Conservation (phyloP, 2,329 filamentous ascomycete species). For the Aspergillus vadensis region DNA sequence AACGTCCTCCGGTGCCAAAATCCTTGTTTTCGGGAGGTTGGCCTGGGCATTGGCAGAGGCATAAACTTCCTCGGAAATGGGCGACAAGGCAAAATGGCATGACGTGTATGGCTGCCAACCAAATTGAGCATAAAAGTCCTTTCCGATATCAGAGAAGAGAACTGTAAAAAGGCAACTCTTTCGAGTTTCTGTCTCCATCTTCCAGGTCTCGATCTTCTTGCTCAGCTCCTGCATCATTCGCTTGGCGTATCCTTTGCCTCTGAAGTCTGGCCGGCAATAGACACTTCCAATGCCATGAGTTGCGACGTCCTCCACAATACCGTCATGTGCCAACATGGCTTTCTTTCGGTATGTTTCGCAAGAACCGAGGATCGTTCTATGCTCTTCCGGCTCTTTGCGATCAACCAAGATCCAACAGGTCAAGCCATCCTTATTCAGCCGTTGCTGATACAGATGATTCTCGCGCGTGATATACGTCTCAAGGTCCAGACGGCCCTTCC, state of each 20-base stretch:
- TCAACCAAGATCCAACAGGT: conserved; percentile 64
- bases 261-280: conserved; percentile 68
- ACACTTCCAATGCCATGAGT: conserved; percentile 79
- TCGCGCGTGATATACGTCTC: conserved; percentile 62
- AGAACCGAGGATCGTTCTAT: conserved; percentile 55
- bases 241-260: conserved; percentile 74
- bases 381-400: conserved; percentile 37
- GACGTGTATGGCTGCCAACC: conserved; percentile 79
- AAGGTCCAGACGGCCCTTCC: conserved; percentile 58
- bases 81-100: conserved; percentile 67
- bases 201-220: conserved; percentile 54
- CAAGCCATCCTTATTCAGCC: conserved; percentile 57
- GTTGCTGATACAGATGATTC: conserved; percentile 52
- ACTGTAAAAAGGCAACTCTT: conserved; percentile 67
- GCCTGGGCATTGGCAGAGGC: conserved; percentile 25
- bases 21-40: conserved; percentile 31
- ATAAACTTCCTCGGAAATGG: conserved; percentile 33
- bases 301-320: conserved; percentile 56
- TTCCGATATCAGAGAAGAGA: conserved; percentile 84
- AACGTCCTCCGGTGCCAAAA: conserved; percentile 39
- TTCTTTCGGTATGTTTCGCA: conserved; percentile 57
- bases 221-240: conserved; percentile 72
- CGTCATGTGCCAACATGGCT: conserved; percentile 49
- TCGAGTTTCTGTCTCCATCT: conserved; percentile 46
- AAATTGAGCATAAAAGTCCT: conserved; percentile 73